These are phyloP conservation scores for Kondoa subrosea DNA, from an alignment of 768 basidiomycete genomes.

Conservation along the genomic window DNA sequence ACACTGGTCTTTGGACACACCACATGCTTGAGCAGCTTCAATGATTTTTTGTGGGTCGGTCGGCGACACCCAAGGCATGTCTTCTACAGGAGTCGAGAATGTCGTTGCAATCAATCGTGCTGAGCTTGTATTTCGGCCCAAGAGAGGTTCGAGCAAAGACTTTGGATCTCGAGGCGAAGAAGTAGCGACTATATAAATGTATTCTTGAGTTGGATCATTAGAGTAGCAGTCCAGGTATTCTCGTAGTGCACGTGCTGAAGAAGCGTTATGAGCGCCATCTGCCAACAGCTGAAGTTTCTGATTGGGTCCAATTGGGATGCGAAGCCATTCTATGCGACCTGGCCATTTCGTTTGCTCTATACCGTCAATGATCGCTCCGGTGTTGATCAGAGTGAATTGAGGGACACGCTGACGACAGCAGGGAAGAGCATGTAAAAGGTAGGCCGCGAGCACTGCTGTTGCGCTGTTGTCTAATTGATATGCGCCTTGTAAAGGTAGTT, in stretches of 20 bases:
- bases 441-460: constrained; percentile 47
- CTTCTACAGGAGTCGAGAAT: constrained; percentile 57
- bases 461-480: constrained; percentile 80
- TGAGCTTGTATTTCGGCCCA: constrained; percentile 7
- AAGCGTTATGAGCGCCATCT: constrained; percentile 87
- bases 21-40: constrained; percentile 3
- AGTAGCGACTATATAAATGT: constrained; percentile 61
- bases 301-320: constrained; percentile 23
- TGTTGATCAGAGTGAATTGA: constrained; percentile 35
- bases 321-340: constrained; percentile 56
- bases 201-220: constrained; percentile 22
- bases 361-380: constrained; percentile 42
- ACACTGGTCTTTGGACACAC: background rate
- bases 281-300: constrained; percentile 41
- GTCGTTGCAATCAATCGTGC: constrained; percentile 42
- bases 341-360: constrained; percentile 53
- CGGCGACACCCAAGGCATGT: constrained; percentile 84
- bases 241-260: constrained; percentile 52
- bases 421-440: constrained; percentile 40
- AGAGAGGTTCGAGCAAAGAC: constrained; percentile 24
- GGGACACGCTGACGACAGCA: constrained; percentile 26
- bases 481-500: constrained; percentile 52
- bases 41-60: constrained; percentile 18
- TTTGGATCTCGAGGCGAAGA: constrained; percentile 48
- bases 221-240: constrained; percentile 43